Evolutionary conservation across 1,139 yeast species (phyloP).

Genomic region (Martiniozyma asiatica): DNA sequence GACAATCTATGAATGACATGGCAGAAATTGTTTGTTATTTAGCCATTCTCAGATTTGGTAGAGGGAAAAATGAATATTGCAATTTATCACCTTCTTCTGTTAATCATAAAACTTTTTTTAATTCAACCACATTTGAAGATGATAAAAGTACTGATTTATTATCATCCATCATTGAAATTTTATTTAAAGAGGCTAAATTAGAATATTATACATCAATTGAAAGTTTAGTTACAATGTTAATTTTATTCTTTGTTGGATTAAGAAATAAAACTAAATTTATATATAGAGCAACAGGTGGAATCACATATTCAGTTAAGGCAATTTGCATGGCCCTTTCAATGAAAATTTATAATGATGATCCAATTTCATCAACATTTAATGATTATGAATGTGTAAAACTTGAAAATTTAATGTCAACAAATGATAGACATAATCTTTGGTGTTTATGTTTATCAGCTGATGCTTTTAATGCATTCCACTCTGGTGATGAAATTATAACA

Average conservation of each 20-base stretch:
- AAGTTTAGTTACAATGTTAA: slow-evolving; percentile 11
- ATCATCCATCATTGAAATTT: slow-evolving; percentile 10
- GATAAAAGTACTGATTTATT: slow-evolving; percentile 14
- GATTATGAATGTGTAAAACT: slow-evolving; percentile 3
- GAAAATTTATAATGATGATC: slow-evolving; percentile 14
- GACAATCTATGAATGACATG: slow-evolving; percentile 11
- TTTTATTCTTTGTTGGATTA: slow-evolving; percentile 13
- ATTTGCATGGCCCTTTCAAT: slow-evolving; percentile 15
- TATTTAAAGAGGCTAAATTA: slow-evolving; percentile 12
- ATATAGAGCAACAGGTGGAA: slow-evolving; percentile 13
- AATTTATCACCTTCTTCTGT: slow-evolving; percentile 5
- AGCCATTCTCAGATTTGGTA: slow-evolving; percentile 11
- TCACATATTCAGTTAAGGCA: slow-evolving; percentile 11
- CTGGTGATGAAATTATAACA: slow-evolving; percentile 11
- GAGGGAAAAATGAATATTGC: slow-evolving; percentile 5
- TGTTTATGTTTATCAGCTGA: slow-evolving; percentile 13
- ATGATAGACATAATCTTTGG: slow-evolving; percentile 14
- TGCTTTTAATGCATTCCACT: slow-evolving; percentile 13
- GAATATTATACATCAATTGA: slow-evolving; percentile 12
- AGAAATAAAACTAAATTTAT: slow-evolving; percentile 13
- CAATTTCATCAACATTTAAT: background rate
- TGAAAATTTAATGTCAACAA: slow-evolving; percentile 6
- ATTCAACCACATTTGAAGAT: slow-evolving; percentile 5
- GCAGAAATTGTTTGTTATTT: slow-evolving; percentile 15
- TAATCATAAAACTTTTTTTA: slow-evolving; percentile 6